Base-by-base conservation (phyloP, 2,329 filamentous ascomycete genomes). In the Blastomyces emzantsi region DNA sequence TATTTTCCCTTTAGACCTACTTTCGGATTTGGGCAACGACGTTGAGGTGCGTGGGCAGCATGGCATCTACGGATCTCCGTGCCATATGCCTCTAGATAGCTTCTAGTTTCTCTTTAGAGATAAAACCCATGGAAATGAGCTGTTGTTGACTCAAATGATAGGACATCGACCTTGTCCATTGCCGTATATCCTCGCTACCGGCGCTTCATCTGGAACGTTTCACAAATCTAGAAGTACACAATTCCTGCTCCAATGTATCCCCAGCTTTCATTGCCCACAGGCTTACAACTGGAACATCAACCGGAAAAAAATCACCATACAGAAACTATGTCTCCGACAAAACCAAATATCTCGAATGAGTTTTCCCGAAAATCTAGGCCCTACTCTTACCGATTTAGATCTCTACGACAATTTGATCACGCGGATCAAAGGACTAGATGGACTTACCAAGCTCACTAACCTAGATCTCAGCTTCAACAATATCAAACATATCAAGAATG, bases 401-500 rank as follows among this genome's bases (percentile, higher is more conserved):
- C 83, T 99, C 65, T 99, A 99, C 80, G 94, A 99, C 78, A 99
- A 99, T 76, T 83, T 96, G 22, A 92, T 99, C 70, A 85, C 87
- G 13, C 92, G 96, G 75, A 86, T 97, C 76, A 87, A 87, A 68
- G 90, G 90, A 39, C 83, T 99, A 56, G 92, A 97, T 62, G 81
- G 85, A 56, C 85, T 97, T 64, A 85, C 82, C 15, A 82, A 89
- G 66, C 83, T 99, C 62, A 90, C 84, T 6, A 88, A 81, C 63
- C 85, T 99, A 62, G 94, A 99, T 74, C 82, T 99, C 61, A 95
- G 90, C 75, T 99, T 97, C 84, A 99, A 99, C 81, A 97, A 97
- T 81, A 93, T 99, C 80, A 97, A 96, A 76, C 92, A 97, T 77
- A 96, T 99, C 80, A 96, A 96, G 77, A 87, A 93, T 71, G 80